Evolutionary conservation across 2,329 filamentous ascomycete species (phyloP), one percentile per base, ranked within the genome.

Genomic region (Diplodia sapinea): DNA sequence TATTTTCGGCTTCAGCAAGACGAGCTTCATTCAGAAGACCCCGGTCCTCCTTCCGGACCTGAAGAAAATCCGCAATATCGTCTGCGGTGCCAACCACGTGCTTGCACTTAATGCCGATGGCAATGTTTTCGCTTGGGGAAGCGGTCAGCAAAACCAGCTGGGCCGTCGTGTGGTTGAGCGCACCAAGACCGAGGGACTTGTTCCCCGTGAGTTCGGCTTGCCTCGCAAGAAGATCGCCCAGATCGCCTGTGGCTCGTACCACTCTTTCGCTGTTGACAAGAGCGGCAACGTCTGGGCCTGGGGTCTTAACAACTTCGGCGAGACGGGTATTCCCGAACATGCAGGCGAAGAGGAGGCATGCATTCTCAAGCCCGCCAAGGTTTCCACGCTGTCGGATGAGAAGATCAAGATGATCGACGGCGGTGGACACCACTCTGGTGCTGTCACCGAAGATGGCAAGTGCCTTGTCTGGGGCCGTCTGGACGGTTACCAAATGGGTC

Each of bases 231-330:
- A 81, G 70, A 87, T 91, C 63, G 82, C 83, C 62, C 87, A 81
- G 79, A 85, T 91, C 68, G 85, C 86, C 33, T 89, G 88, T 65
- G 93, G 93, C 54, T 87, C 89, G 15, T 94, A 94, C 79, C 92
- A 96, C 82, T 91, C 89, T 72, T 94, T 96, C 73, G 90, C 90
- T 61, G 85, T 93, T 59, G 85, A 86, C 72, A 86, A 88, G 69
- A 85, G 89, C 33, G 89, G 89, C 49, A 84, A 86, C 36, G 89
- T 94, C 38, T 95, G 88, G 79, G 87, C 89, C 0, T 96, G 93
- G 92, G 93, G 93, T 29, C 82, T 94, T 36, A 96, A 96, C 84
- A 93, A 91, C 79, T 96, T 91, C 78, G 91, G 90, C 70, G 90
- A 96, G 81, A 91, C 91, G 17, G 92, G 90, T 43, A 84, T 90